A percentile compares a stretch with the other conserved stretches of the same genome.
Conservation (phyloP, 2,329 filamentous ascomycete species). For the Epichloe uncinata region DNA sequence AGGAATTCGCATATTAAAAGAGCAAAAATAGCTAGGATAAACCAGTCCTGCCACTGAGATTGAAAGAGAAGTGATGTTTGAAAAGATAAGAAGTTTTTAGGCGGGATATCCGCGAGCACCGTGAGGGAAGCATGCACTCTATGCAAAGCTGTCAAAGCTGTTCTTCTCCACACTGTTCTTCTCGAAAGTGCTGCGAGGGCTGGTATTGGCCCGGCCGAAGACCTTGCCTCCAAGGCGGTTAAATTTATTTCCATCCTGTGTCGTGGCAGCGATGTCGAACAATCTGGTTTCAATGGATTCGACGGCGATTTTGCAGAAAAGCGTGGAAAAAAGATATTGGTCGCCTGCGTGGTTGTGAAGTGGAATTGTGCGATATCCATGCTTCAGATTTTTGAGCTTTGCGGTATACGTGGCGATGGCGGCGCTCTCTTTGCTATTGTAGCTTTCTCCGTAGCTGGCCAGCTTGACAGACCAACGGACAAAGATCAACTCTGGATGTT, state of each 20-base stretch:
- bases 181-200: constrained; percentile 39
- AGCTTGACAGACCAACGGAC: constrained; percentile 87
- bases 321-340: constrained; percentile 77
- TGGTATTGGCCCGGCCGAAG: constrained; percentile 40
- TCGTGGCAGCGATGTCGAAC: constrained; percentile 32
- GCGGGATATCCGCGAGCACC: neutral
- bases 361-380: constrained; percentile 86
- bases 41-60: neutral
- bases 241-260: constrained; percentile 35
- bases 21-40: constrained; percentile 2
- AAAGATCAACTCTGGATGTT: constrained; percentile 86
- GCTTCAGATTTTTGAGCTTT: constrained; percentile 77
- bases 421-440: constrained; percentile 41
- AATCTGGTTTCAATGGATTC: constrained; percentile 43
- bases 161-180: constrained; percentile 34
- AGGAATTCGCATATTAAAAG: neutral
- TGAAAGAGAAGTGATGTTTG: neutral
- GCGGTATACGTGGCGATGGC: constrained; percentile 82
- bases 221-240: constrained; percentile 44
- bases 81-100: neutral
- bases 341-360: constrained; percentile 81
- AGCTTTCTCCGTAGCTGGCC: constrained; percentile 60
- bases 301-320: constrained; percentile 79
- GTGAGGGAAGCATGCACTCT: constrained; percentile 1
- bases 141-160: constrained; percentile 27